phyloP scores from a whole-genome alignment of 306 rosid species.

The Lathyrus oleraceus region DNA sequence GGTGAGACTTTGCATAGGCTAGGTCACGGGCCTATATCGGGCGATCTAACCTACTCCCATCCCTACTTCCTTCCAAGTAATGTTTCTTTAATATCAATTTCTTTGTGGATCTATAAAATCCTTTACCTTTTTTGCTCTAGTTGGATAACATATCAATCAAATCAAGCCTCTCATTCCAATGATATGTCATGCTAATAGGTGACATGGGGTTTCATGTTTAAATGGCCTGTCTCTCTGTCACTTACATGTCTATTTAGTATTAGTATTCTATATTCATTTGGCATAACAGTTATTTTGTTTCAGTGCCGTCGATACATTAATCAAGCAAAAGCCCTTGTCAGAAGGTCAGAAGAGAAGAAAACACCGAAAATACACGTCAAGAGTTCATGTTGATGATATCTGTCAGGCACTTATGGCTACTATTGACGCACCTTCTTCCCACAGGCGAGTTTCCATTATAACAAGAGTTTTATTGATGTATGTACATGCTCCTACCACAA shows the following conservation, averaged over 20 bases:
- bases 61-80: neutral
- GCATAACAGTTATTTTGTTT: constrained; percentile 22
- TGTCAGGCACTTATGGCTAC: constrained; percentile 77
- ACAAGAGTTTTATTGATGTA: neutral
- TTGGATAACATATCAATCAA: constrained; percentile 10
- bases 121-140: neutral
- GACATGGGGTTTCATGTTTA: neutral
- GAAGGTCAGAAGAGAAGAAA: constrained; percentile 66
- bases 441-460: constrained; percentile 42
- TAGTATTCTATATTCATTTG: neutral
- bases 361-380: constrained; percentile 59
- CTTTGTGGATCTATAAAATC: constrained; percentile 13
- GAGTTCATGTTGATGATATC: constrained; percentile 84
- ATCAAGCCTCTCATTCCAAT: constrained; percentile 5
- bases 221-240: neutral
- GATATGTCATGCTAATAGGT: constrained; percentile 6
- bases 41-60: no score
- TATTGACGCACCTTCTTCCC: constrained; percentile 42
- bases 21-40: no score
- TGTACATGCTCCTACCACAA: neutral
- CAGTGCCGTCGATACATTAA: constrained; percentile 79
- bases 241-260: neutral
- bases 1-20: no score
- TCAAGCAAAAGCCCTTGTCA: constrained; percentile 59
- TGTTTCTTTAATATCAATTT: constrained; percentile 6